Evolutionary conservation across 768 basidiomycete species (phyloP), one percentile per base, ranked within the genome.

Genomic region (Leucocoprinus birnbaumii): DNA sequence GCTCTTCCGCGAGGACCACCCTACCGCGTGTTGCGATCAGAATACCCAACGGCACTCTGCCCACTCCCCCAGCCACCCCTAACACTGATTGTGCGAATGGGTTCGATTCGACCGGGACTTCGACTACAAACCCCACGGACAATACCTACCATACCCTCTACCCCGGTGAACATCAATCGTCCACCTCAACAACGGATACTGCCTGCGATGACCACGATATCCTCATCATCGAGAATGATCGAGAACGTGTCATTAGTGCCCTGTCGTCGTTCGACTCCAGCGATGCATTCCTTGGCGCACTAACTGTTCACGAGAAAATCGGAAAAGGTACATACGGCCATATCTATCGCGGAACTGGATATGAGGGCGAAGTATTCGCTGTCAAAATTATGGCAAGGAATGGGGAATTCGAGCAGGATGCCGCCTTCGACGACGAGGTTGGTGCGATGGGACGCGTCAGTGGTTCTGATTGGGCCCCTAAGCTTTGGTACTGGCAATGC

Each of bases 291-390:
- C 26, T 54, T 22, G 18, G 35, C 18, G 19, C 6, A 3, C 53
- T 54, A 22, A 40, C 34, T 24, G 11, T 54, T 8, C 22, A 40
- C 21, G 45, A 48, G 25, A n/a, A 47, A 25, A 47, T 48, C 13
- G 53, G 53, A 5, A 25, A 54, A 24, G 46, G 53, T 18, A n/a
- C 53, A 9, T 54, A 54, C 18, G 53, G 53, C n/a, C 44, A 11
- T 6, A 54, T 54, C 10, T 54, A 54, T 14, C 37, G 53, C n/a
- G 53, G 45, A 14, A 54, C 42, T 13, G 37, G 44, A 1, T 16
- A 27, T 3, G 46, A 37, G 16, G 53, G 46, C n/a, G 47, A 21
- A 26, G 13, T 40, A 1, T 47, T 54, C 22, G 53, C 53, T n/a
- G 26, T 54, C 35, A 54, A 54, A 24, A 27, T 54, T 18, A 48